phyloP scores from a whole-genome alignment of 768 basidiomycete genomes.

The Hericium coralloides region DNA sequence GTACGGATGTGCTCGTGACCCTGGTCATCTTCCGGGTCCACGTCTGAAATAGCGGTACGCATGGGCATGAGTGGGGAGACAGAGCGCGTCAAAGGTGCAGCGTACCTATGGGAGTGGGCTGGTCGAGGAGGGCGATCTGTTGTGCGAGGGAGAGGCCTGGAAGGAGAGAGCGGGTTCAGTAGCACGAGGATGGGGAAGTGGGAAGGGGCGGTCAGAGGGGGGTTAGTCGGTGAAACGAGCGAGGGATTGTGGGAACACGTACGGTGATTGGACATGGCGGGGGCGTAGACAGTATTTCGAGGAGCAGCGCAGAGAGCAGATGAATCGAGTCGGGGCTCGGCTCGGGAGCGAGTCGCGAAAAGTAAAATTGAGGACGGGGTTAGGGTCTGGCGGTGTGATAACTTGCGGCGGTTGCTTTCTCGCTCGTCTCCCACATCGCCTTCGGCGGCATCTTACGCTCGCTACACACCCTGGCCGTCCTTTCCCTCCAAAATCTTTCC shows the following conservation, averaged over 20 bases:
- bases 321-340: background rate
- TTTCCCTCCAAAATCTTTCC: constrained; percentile 14
- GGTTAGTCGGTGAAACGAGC: constrained; percentile 1
- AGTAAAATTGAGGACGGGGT: background rate
- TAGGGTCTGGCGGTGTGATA: constrained; percentile 4
- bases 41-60: constrained; percentile 21
- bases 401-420: background rate
- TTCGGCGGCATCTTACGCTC: constrained; percentile 7
- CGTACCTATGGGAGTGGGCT: constrained; percentile 60
- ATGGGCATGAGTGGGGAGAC: background rate
- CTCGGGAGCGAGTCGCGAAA: background rate
- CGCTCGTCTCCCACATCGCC: constrained; percentile 9
- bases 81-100: constrained; percentile 1
- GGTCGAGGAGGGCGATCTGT: constrained; percentile 75
- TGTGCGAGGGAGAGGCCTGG: constrained; percentile 57
- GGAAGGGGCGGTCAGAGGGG: constrained; percentile 1
- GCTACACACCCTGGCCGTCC: constrained; percentile 29
- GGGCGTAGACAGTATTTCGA: background rate
- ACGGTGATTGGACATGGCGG: constrained; percentile 12
- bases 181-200: background rate
- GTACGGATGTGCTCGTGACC: constrained; percentile 1
- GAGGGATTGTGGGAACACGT: constrained; percentile 7
- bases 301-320: background rate
- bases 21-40: constrained; percentile 34
- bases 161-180: background rate